Percentiles rank a stretch among this genome's conserved stretches.
Evolutionary conservation across 2,329 filamentous ascomycete genomes (phyloP).

Genomic region (Alternaria arborescens): DNA sequence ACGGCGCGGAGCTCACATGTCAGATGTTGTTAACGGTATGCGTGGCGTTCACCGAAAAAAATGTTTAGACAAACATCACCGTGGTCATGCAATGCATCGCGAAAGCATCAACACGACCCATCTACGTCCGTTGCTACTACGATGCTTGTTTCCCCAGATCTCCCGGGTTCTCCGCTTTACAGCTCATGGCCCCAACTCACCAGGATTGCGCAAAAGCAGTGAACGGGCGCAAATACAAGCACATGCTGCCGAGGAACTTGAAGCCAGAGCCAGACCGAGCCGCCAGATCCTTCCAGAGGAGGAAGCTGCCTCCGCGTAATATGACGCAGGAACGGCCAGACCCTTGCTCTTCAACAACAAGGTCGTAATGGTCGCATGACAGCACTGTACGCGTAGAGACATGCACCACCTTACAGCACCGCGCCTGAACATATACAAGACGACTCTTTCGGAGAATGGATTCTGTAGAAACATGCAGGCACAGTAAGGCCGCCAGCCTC

Average conservation of each 20-base stretch:
- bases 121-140: neutral
- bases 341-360: constrained; percentile 3
- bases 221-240: constrained; percentile 5
- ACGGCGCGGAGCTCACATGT: neutral
- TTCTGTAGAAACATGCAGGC: constrained; percentile 16
- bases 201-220: neutral
- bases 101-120: neutral
- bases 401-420: neutral
- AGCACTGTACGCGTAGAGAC: neutral
- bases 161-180: constrained; percentile 14
- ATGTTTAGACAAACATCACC: neutral
- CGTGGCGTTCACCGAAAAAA: neutral
- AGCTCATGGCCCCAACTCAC: neutral
- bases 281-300: constrained; percentile 18
- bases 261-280: constrained; percentile 17
- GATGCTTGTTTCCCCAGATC: constrained; percentile 20
- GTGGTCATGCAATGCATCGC: neutral
- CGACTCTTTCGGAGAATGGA: neutral
- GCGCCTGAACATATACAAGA: neutral
- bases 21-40: neutral
- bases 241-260: constrained; percentile 22
- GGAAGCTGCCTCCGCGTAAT: constrained; percentile 10
- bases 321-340: constrained; percentile 19
- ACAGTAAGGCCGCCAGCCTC: constrained; percentile 2
- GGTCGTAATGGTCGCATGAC: neutral